Percentiles rank a stretch among this genome's conserved stretches.
phyloP scores from a whole-genome alignment of 2,329 filamentous ascomycete species.

The Ascochyta koolunga region DNA sequence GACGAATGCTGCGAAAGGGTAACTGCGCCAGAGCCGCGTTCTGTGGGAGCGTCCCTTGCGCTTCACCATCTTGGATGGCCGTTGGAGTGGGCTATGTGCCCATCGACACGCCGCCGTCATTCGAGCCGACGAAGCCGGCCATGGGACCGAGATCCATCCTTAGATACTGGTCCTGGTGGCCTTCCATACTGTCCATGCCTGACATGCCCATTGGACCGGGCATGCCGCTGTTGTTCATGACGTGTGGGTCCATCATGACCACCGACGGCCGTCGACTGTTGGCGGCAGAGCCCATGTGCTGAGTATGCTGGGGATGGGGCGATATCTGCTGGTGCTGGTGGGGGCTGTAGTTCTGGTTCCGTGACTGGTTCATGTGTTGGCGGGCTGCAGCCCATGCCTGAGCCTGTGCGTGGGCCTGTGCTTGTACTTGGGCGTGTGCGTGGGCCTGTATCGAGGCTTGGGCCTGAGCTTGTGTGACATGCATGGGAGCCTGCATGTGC shows the following conservation, averaged over 20 bases:
- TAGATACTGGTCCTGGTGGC: conserved; percentile 41
- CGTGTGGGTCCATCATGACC: conserved; percentile 40
- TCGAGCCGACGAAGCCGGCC: conserved; percentile 36
- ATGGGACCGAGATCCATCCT: conserved; percentile 41
- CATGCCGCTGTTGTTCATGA: conserved; percentile 26
- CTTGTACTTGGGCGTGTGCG: conserved; percentile 34
- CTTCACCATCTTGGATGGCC: conserved; percentile 1
- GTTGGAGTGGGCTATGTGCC: conserved; percentile 9
- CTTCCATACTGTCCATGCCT: conserved; percentile 44
- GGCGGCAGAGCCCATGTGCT: conserved; percentile 39
- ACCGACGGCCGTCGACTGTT: conserved; percentile 40
- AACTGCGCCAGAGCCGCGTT: conserved; percentile 6
- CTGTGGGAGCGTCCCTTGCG: too few species aligned
- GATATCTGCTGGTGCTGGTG: conserved; percentile 40
- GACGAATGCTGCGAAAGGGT: not conserved
- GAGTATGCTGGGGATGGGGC: conserved; percentile 28
- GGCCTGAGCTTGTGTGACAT: conserved; percentile 38
- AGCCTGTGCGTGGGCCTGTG: conserved; percentile 34
- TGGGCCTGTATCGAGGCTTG: conserved; percentile 35
- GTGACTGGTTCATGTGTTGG: conserved; percentile 47
- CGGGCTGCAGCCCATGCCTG: conserved; percentile 43
- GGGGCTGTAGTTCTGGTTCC: conserved; percentile 39
- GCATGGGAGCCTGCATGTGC: conserved; percentile 36
- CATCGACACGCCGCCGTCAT: conserved; percentile 29
- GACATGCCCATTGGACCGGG: conserved; percentile 28